These are phyloP conservation scores for Cicer arietinum DNA, from an alignment of 306 rosid genomes.

Conservation along the genomic window DNA sequence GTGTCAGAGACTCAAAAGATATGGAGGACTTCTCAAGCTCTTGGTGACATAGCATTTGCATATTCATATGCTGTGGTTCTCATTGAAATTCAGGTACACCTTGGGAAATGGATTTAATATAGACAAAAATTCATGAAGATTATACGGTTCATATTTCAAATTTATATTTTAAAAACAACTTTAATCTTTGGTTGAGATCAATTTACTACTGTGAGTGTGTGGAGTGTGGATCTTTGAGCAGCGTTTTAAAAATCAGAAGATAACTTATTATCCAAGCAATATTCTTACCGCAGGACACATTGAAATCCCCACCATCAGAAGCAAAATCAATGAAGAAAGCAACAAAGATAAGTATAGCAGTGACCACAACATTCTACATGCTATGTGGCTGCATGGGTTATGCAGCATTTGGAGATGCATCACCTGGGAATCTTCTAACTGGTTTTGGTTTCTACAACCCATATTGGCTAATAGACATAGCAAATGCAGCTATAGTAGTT, in stretches of 20 bases:
- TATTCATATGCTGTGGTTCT: slow-evolving; percentile 64
- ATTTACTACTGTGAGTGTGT: not conserved
- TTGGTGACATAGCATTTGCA: slow-evolving; percentile 73
- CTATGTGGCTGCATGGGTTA: slow-evolving; percentile 85
- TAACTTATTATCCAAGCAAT: not conserved
- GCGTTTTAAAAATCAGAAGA: not conserved
- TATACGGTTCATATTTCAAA: not conserved
- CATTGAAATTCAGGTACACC: slow-evolving; percentile 68
- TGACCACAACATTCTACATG: slow-evolving; percentile 74
- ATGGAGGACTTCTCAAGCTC: slow-evolving; percentile 70
- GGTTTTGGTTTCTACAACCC: slow-evolving; percentile 88
- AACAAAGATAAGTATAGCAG: slow-evolving; percentile 54
- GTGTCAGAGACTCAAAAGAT: slow-evolving; percentile 52
- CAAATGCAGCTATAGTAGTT: slow-evolving; percentile 79
- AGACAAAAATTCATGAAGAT: not conserved
- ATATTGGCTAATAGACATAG: slow-evolving; percentile 81
- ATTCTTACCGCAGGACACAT: slow-evolving; percentile 64
- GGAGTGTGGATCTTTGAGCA: not conserved
- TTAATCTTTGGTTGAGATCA: not conserved
- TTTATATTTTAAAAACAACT: not conserved
- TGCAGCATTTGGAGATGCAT: slow-evolving; percentile 78
- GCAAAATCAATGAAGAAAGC: slow-evolving; percentile 89
- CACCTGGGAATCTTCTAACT: slow-evolving; percentile 87
- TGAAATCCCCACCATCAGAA: slow-evolving; percentile 86
- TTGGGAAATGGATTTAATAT: not conserved